Percentiles rank a stretch among this genome's conserved stretches.
These are phyloP conservation scores for Solanum stenotomum DNA, from an alignment of 257 asterid genomes.

Conservation along the genomic window DNA sequence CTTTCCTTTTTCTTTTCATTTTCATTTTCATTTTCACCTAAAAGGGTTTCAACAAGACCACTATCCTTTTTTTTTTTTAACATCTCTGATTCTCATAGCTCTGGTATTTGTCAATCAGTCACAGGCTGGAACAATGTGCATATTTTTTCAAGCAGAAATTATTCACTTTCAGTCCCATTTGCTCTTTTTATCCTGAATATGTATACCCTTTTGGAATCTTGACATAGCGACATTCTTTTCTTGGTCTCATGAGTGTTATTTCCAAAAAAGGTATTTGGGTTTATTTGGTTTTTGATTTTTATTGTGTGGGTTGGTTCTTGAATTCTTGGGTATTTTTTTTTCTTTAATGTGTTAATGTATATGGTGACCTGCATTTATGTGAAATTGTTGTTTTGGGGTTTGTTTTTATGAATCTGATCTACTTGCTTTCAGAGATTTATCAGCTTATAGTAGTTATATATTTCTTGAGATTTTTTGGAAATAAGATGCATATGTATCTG, in stretches of 20 bases:
- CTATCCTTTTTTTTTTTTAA: neutral
- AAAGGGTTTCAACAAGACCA: neutral
- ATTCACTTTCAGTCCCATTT: neutral
- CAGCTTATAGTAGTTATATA: neutral
- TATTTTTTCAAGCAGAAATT: conserved; percentile 16
- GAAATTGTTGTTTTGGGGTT: neutral
- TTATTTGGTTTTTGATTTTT: neutral
- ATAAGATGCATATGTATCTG: neutral
- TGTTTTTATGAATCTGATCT: neutral
- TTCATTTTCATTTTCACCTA: neutral
- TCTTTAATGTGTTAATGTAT: neutral
- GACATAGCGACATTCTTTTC: neutral
- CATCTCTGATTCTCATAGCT: neutral
- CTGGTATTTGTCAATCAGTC: neutral
- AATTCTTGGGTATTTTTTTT: neutral
- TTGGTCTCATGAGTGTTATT: conserved; percentile 15
- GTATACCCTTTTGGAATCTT: neutral
- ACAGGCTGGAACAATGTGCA: conserved; percentile 13
- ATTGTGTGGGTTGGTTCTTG: neutral
- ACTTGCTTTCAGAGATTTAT: neutral
- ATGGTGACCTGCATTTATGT: neutral
- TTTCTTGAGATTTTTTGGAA: neutral
- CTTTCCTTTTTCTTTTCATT: neutral
- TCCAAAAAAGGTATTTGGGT: conserved; percentile 16
- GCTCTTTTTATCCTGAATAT: conserved; percentile 12